These are phyloP conservation scores for Apiospora sp. DNA, from an alignment of 2,329 filamentous ascomycete species.

Conservation along the genomic window DNA sequence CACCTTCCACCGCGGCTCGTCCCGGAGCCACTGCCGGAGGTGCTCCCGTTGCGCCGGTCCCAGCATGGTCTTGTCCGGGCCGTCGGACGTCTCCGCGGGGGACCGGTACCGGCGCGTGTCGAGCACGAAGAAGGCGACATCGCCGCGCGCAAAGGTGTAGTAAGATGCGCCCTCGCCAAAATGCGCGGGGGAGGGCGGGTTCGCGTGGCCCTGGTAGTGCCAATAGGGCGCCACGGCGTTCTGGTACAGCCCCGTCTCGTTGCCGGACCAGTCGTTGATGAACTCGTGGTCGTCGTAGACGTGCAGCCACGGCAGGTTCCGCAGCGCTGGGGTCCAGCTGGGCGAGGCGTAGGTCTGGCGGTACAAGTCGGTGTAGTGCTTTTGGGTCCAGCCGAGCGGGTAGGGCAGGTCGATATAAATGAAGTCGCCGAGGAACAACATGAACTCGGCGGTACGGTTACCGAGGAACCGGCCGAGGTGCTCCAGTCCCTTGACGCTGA, in stretches of 20 bases:
- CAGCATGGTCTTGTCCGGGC: constrained; percentile 61
- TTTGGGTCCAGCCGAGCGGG: constrained; percentile 32
- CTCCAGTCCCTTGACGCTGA: constrained; percentile 68
- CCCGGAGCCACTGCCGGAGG: constrained; percentile 62
- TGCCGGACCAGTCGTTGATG: constrained; percentile 72
- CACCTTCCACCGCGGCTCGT: constrained; percentile 64
- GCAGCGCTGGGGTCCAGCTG: constrained; percentile 57
- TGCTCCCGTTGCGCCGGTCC: constrained; percentile 65
- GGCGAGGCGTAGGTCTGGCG: constrained; percentile 72
- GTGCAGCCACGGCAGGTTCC: constrained; percentile 71
- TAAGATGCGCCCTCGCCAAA: constrained; percentile 60
- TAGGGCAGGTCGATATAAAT: constrained; percentile 66
- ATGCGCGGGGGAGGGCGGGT: constrained; percentile 57
- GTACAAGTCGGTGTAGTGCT: constrained; percentile 50
- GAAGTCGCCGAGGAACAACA: constrained; percentile 48
- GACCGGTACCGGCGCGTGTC: constrained; percentile 69
- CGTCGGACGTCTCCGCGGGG: constrained; percentile 48
- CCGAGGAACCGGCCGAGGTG: constrained; percentile 38
- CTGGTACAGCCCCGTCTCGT: constrained; percentile 67
- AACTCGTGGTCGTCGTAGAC: constrained; percentile 78
- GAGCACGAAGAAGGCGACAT: constrained; percentile 71
- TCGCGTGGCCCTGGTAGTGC: constrained; percentile 70
- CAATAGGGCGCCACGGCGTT: constrained; percentile 70
- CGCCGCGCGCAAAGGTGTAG: constrained; percentile 71
- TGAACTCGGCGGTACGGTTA: constrained; percentile 15